These are phyloP conservation scores for Zygoascus tannicola DNA, from an alignment of 805 yeast genomes.

Conservation along the genomic window DNA sequence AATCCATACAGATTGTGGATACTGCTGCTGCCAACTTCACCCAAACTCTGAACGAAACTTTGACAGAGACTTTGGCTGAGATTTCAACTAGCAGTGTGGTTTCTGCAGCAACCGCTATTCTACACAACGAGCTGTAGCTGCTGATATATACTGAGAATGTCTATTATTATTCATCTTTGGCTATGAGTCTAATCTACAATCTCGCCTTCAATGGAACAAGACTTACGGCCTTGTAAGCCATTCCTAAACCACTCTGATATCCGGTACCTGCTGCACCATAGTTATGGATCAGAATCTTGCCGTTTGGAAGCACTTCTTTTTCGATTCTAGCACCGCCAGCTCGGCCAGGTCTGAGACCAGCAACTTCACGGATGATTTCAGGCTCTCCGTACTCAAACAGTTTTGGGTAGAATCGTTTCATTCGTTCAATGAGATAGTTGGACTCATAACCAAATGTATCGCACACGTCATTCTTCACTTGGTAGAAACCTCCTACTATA, in stretches of 20 bases:
- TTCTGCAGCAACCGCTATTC: too few species aligned
- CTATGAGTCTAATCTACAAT: conserved; percentile 3
- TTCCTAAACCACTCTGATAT: conserved; percentile 62
- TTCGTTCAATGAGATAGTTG: conserved; percentile 50
- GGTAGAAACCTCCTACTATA: conserved; percentile 67
- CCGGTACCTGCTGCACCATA: conserved; percentile 77
- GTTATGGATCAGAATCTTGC: conserved; percentile 49
- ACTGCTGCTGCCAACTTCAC: too few species aligned
- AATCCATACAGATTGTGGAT: too few species aligned
- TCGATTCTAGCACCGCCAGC: conserved; percentile 71
- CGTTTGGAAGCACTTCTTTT: conserved; percentile 33
- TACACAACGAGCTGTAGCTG: too few species aligned
- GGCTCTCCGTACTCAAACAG: conserved; percentile 33
- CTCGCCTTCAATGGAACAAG: conserved; percentile 12
- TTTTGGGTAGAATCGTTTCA: conserved; percentile 39
- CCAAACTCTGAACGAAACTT: too few species aligned
- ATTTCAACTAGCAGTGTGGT: too few species aligned
- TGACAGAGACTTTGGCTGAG: too few species aligned
- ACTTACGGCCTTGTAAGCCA: conserved; percentile 39
- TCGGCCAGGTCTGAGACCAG: conserved; percentile 72
- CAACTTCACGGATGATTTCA: conserved; percentile 54
- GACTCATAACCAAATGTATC: conserved; percentile 51
- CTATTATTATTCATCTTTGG: too few species aligned
- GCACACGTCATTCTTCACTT: conserved; percentile 51
- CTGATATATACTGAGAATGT: too few species aligned